Conservation (phyloP, 2,329 filamentous ascomycete species). For the Pestalotiopsis sp. region DNA sequence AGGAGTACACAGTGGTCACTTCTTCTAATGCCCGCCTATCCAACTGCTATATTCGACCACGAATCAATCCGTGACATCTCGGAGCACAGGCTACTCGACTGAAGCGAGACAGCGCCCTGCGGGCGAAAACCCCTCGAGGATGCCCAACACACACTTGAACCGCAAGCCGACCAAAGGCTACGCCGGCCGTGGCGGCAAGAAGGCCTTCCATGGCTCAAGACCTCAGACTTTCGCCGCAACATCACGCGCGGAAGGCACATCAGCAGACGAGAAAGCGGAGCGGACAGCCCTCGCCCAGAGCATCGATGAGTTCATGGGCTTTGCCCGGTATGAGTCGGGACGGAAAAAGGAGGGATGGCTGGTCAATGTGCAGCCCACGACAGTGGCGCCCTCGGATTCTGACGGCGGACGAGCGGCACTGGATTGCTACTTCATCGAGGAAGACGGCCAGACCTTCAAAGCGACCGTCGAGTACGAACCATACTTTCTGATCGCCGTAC, state of each 20-base stretch:
- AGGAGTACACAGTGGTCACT: not conserved
- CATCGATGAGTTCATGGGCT: conserved; percentile 96
- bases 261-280: conserved; percentile 91
- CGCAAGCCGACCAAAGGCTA: conserved; percentile 66
- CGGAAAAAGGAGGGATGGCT: conserved; percentile 85
- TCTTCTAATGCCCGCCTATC: not conserved
- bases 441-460: conserved; percentile 89
- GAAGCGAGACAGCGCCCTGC: not conserved
- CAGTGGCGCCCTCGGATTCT: conserved; percentile 68
- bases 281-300: conserved; percentile 78
- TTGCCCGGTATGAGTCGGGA: conserved; percentile 86
- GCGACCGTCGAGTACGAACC: conserved; percentile 95
- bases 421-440: conserved; percentile 96
- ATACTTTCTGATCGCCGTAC: conserved; percentile 91
- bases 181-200: conserved; percentile 69
- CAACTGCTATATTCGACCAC: not conserved
- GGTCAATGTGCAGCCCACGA: conserved; percentile 90
- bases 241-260: conserved; percentile 80
- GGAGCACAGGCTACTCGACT: not conserved
- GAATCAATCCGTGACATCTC: not conserved
- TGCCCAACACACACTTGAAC: conserved; percentile 61
- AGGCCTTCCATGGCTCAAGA: conserved; percentile 69
- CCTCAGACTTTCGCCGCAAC: conserved; percentile 75
- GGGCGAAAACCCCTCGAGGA: conserved; percentile 31
- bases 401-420: conserved; percentile 86